Evolutionary conservation across 2,329 filamentous ascomycete species (phyloP), one percentile per base, ranked within the genome.

Genomic region (Bretziella fagacearum): DNA sequence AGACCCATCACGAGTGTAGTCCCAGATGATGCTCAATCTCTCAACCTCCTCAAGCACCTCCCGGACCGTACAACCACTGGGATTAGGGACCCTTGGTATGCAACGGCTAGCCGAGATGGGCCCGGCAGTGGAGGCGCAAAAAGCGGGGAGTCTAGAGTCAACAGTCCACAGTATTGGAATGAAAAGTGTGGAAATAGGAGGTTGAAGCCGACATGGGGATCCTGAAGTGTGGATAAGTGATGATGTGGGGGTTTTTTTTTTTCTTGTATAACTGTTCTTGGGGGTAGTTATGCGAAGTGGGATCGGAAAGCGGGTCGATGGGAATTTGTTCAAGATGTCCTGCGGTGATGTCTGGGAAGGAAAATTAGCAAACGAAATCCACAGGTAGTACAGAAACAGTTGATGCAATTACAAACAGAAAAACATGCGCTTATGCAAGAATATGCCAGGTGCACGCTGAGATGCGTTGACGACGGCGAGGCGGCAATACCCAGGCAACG

Each of bases 131-230:
- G 35, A 15, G 25, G 4, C 20, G 23, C 33, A 13, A 33, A 20
- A 23, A 33, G 43, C 35, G 22, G 22, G 18, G 15, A 8, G 25
- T 39, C 18, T 25, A 22, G 22, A 22, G 18, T 46, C 35, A n/a
- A n/a, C n/a, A n/a, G n/a, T 39, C 17, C 18, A 22, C n/a, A 39
- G 10, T 11, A 23, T 18, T 10, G 22, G 25, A 45, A 15, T 4
- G 8, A 3, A 22, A 26, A 20, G n/a, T 22, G 15, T 47, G 45
- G 27, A 47, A 32, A 42, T 36, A 25, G 45, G 45, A 42, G 45
- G 18, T 33, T 42, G 27, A 41, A 33, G 36, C 36, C 27, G 45
- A 33, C 45, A 47, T 47, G 36, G 35, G 36, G 35, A 23, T 15
- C 33, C 39, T 23, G 32, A 35, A 17, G 6, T 15, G n/a, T 17